A percentile compares a stretch with the other conserved stretches of the same genome.
phyloP scores from a whole-genome alignment of 768 basidiomycete species.

The Vishniacozyma victoriae region DNA sequence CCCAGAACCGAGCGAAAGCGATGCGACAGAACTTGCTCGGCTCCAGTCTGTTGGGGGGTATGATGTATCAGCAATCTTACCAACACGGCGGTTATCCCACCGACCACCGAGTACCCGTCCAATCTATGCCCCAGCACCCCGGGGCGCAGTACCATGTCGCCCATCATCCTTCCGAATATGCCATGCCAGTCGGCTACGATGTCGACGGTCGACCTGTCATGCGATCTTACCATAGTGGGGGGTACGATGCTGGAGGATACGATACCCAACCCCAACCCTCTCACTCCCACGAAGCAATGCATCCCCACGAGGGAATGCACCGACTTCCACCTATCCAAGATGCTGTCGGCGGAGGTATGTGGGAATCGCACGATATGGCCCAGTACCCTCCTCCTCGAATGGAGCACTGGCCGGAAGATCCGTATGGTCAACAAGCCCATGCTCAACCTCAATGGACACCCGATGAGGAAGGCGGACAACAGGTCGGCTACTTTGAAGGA shows the following conservation, averaged over 20 bases:
- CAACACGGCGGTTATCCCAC: background rate
- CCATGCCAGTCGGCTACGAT: constrained; percentile 25
- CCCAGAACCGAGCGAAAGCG: constrained; percentile 36
- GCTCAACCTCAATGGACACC: no score
- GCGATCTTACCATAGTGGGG: background rate
- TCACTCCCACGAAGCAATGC: background rate
- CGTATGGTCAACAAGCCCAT: no score
- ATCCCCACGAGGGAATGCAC: constrained; percentile 21
- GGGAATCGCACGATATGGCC: no score
- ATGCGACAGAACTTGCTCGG: constrained; percentile 44
- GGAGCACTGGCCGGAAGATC: no score
- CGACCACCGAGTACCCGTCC: background rate
- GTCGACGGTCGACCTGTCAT: constrained; percentile 18
- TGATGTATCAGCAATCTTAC: background rate
- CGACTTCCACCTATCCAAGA: constrained; percentile 27
- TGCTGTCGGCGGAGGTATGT: constrained; percentile 1
- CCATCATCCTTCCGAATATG: background rate
- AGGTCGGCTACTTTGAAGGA: no score
- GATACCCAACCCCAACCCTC: background rate
- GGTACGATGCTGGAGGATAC: no score
- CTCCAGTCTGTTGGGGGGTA: constrained; percentile 32
- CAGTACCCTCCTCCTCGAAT: background rate
- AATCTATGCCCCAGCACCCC: background rate
- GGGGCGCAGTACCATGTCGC: constrained; percentile 12
- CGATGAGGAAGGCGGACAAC: no score